Evolutionary conservation across 495 filamentous ascomycete genomes (phyloP).

Genomic region (Hypoxylon trugodes): DNA sequence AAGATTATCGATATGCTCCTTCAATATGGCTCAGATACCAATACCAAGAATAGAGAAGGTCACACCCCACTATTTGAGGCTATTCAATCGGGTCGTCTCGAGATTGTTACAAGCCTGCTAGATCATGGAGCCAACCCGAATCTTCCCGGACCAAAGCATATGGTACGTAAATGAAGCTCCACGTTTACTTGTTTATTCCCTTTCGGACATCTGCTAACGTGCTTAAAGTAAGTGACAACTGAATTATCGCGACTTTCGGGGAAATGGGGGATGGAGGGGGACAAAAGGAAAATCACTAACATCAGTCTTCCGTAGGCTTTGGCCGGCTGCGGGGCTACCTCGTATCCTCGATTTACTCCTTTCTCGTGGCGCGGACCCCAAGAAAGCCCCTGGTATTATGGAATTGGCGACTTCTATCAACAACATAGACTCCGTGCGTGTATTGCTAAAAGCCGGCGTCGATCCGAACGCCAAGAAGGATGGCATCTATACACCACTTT

Average conservation of each 20-base stretch:
- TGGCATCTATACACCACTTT: constrained; percentile 64
- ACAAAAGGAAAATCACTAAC: neutral
- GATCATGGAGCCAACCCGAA: constrained; percentile 60
- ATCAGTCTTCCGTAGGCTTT: constrained; percentile 38
- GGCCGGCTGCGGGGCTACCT: constrained; percentile 54
- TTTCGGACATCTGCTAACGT: neutral
- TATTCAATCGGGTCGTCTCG: constrained; percentile 49
- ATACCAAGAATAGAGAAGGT: constrained; percentile 60
- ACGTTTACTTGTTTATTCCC: no score
- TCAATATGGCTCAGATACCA: constrained; percentile 57
- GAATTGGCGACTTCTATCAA: constrained; percentile 59
- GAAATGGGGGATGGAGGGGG: neutral
- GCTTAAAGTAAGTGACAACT: constrained; percentile 4
- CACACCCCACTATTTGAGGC: constrained; percentile 59
- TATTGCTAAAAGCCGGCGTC: constrained; percentile 60
- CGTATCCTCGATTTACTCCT: constrained; percentile 54
- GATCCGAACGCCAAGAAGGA: constrained; percentile 64
- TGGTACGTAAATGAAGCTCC: constrained; percentile 27
- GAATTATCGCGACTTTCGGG: neutral
- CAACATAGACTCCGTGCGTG: constrained; percentile 56
- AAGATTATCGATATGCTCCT: constrained; percentile 58
- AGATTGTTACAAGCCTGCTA: constrained; percentile 58
- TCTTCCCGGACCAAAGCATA: constrained; percentile 59
- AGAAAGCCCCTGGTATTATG: constrained; percentile 57
- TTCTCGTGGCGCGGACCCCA: constrained; percentile 52